Base-by-base conservation (phyloP, 352 stramenopile genomes). In the Aphanomyces cochlioides region DNA sequence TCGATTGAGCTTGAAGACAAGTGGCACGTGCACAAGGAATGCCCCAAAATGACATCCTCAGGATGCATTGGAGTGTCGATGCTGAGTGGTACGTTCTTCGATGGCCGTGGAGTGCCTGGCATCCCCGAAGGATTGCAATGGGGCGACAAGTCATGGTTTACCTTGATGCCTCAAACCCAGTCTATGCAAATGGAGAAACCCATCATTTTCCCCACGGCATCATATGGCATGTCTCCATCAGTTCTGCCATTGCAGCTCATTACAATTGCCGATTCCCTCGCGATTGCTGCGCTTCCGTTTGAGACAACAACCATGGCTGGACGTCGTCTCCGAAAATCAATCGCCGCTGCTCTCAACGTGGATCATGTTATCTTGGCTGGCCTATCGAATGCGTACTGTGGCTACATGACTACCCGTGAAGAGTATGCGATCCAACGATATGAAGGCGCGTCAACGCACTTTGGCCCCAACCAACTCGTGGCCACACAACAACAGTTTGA, bases 381-480 rank as follows among this genome's bases (percentile, higher is more conserved):
- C 4, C 69, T 93, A 28, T 87, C 77, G 50, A 96, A 96, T 64
- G 88, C 84, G 3, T 96, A 96, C 72, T 84, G 84, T 50, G 87
- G 85, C 4, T 96, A 96, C 72, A 77, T 95, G 67, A 89, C 87
- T 7, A 96, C 88, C 4, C 79, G 83, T 2, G 88, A 95, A 68
- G 88, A 96, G 69, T 96, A 95, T 56, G 77, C 87, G 0, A 79
- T 92, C 4, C 88, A 96, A 71, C 82, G 87, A 4, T 96, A 96
- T 69, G 88, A 96, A 83, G 88, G 88, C n/a, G 87, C 88, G 12
- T 96, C 86, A 19, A 96, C 87, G 37, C 86, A 95, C 69, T 96
- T 95, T 48, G 88, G 88, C 5, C 87, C 87, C 0, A 95, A 95
- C 56, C 87, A 96, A 67, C 77, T 96, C 15, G 76, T 77, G 36